phyloP scores from a whole-genome alignment of 2,329 filamentous ascomycete genomes.

The Colletotrichum sidae region DNA sequence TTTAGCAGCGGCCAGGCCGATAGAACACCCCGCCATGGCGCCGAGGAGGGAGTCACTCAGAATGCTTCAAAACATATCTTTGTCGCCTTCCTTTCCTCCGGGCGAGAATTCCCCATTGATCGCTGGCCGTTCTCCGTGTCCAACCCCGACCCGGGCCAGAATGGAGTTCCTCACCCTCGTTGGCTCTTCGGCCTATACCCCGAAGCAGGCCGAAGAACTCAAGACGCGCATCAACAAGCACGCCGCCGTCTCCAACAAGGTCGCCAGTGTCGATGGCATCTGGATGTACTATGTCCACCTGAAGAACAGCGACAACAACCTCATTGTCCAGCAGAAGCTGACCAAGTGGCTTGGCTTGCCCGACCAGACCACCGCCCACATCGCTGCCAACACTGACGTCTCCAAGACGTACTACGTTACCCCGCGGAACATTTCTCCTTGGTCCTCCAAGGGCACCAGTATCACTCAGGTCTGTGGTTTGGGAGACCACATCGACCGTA shows the following conservation, averaged over 20 bases:
- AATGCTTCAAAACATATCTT: conserved; percentile 34
- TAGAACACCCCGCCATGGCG: conserved; percentile 35
- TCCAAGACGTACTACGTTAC: conserved; percentile 70
- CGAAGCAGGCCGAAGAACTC: conserved; percentile 57
- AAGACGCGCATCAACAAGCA: conserved; percentile 57
- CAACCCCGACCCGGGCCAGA: conserved; percentile 31
- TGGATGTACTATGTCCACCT: conserved; percentile 78
- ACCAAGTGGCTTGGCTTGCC: conserved; percentile 51
- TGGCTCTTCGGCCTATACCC: conserved; percentile 62
- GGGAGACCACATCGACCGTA: conserved; percentile 75
- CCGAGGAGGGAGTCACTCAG: conserved; percentile 29
- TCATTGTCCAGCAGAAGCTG: conserved; percentile 57
- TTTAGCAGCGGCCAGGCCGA: conserved; percentile 1
- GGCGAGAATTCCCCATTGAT: conserved; percentile 36
- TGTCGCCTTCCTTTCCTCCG: conserved; percentile 26
- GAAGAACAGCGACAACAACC: conserved; percentile 55
- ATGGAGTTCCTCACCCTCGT: conserved; percentile 48
- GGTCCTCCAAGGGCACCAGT: conserved; percentile 96
- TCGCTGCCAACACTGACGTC: conserved; percentile 54
- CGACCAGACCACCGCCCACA: conserved; percentile 57
- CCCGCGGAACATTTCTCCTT: conserved; percentile 91
- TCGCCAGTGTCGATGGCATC: conserved; percentile 61
- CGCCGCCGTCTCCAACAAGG: conserved; percentile 42
- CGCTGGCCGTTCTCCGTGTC: conserved; percentile 36
- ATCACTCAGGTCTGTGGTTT: conserved; percentile 94